These are phyloP conservation scores for Endothia cerciana DNA, from an alignment of 2,329 filamentous ascomycete genomes.

Conservation along the genomic window DNA sequence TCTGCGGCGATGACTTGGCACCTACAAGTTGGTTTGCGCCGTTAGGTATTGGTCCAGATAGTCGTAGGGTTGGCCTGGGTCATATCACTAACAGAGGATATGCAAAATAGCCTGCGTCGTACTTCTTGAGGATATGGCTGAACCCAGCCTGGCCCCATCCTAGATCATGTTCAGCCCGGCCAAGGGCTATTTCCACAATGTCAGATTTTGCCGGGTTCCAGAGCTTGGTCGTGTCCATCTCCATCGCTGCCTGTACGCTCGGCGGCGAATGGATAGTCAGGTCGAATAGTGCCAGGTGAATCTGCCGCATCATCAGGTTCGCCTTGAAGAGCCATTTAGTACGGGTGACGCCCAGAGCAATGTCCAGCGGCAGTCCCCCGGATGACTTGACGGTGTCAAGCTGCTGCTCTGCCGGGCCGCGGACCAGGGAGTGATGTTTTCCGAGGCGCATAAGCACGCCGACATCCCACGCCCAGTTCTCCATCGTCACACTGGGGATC, in stretches of 20 bases:
- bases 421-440: not conserved
- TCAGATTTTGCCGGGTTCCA: not conserved
- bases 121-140: not conserved
- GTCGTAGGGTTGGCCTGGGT: not conserved
- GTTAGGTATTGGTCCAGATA: not conserved
- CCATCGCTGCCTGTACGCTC: not conserved
- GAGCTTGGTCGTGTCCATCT: not conserved
- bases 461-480: slow-evolving; percentile 1
- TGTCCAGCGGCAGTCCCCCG: not conserved
- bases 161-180: not conserved
- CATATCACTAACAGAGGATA: slow-evolving; percentile 2
- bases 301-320: not conserved
- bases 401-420: not conserved
- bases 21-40: not conserved
- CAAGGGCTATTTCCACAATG: not conserved
- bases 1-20: not conserved
- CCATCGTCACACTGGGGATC: not conserved
- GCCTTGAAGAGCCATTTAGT: not conserved
- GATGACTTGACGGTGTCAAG: no score
- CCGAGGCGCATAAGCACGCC: not conserved
- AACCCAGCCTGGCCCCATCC: slow-evolving; percentile 8
- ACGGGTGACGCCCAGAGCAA: not conserved
- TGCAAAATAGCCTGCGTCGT: slow-evolving; percentile 7
- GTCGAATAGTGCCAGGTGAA: slow-evolving; percentile 1
- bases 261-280: slow-evolving; percentile 3